A percentile compares a stretch with the other conserved stretches of the same genome.
Evolutionary conservation across 1,284 basidiomycete genomes (phyloP).

Genomic region (Pseudozyma hubeiensis): DNA sequence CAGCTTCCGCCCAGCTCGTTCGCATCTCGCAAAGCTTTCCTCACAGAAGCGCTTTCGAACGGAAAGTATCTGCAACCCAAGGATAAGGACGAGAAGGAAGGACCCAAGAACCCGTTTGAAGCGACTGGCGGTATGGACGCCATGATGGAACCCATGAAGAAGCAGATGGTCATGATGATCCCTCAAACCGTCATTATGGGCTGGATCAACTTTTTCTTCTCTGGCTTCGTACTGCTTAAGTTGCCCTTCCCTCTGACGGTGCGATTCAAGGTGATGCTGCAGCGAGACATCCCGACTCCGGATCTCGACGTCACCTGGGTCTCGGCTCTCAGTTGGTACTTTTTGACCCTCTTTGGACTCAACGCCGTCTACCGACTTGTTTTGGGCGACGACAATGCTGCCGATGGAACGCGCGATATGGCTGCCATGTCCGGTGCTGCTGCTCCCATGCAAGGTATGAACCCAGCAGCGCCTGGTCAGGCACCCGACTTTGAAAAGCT

Average conservation of each 20-base stretch:
- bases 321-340: slow-evolving; percentile 98
- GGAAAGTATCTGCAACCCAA: slow-evolving; percentile 62
- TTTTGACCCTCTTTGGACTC: slow-evolving; percentile 96
- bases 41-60: slow-evolving; percentile 52
- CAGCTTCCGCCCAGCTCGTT: slow-evolving; percentile 59
- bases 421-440: slow-evolving; percentile 58
- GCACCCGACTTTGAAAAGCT: slow-evolving; percentile 86
- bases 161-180: slow-evolving; percentile 82
- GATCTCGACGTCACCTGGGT: slow-evolving; percentile 99
- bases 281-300: slow-evolving; percentile 91
- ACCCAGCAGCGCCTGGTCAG: slow-evolving; percentile 51
- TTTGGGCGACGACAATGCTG: slow-evolving; percentile 84
- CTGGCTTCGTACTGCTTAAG: slow-evolving; percentile 95
- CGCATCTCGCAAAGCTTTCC: slow-evolving; percentile 50
- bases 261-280: slow-evolving; percentile 98
- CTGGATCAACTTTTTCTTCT: slow-evolving; percentile 99
- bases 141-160: slow-evolving; percentile 99
- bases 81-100: slow-evolving; percentile 51
- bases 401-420: slow-evolving; percentile 68
- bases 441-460: slow-evolving; percentile 42
- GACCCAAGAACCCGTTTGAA: slow-evolving; percentile 75
- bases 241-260: slow-evolving; percentile 96
- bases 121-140: slow-evolving; percentile 94
- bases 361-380: slow-evolving; percentile 94
- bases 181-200: slow-evolving; percentile 94